These are phyloP conservation scores for Auriscalpium orientale DNA, from an alignment of 768 basidiomycete genomes.

Conservation along the genomic window DNA sequence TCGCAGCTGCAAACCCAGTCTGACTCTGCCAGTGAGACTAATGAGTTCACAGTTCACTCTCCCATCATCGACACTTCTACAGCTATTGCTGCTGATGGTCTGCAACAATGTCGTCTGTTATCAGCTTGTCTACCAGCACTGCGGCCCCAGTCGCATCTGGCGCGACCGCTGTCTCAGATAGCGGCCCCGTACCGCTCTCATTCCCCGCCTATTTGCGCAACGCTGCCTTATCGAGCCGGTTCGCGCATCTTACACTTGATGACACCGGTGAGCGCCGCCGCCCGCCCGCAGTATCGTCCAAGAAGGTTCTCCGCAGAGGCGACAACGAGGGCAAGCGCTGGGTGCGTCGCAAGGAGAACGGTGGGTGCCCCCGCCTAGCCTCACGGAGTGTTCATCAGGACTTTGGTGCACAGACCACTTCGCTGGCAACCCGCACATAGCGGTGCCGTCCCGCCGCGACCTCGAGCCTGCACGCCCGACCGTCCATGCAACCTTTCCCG, in stretches of 20 bases:
- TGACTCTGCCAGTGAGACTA: too few relatives aligned
- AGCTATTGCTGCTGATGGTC: too few relatives aligned
- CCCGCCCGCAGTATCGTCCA: conserved; percentile 16
- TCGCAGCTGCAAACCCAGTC: too few relatives aligned
- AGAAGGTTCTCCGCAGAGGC: conserved; percentile 39
- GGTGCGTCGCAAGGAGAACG: conserved; percentile 70
- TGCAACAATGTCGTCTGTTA: too few relatives aligned
- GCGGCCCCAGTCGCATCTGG: too few relatives aligned
- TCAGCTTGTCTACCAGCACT: too few relatives aligned
- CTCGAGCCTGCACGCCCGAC: conserved; percentile 37
- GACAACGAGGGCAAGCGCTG: conserved; percentile 75
- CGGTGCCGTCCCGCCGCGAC: conserved; percentile 53
- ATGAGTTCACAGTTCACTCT: too few relatives aligned
- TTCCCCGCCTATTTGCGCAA: conserved; percentile 67
- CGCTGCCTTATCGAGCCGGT: conserved; percentile 43
- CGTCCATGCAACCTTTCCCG: conserved; percentile 58
- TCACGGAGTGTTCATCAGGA: background rate
- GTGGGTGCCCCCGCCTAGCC: conserved; percentile 29
- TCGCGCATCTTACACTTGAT: conserved; percentile 44
- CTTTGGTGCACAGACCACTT: conserved; percentile 48
- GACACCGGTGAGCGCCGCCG: background rate
- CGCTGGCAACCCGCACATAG: conserved; percentile 64
- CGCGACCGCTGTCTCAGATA: background rate
- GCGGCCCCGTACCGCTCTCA: conserved; percentile 46
- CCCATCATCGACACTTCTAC: too few relatives aligned